Conservation (phyloP, 1,284 basidiomycete species). For the Marasmius oreades region DNA sequence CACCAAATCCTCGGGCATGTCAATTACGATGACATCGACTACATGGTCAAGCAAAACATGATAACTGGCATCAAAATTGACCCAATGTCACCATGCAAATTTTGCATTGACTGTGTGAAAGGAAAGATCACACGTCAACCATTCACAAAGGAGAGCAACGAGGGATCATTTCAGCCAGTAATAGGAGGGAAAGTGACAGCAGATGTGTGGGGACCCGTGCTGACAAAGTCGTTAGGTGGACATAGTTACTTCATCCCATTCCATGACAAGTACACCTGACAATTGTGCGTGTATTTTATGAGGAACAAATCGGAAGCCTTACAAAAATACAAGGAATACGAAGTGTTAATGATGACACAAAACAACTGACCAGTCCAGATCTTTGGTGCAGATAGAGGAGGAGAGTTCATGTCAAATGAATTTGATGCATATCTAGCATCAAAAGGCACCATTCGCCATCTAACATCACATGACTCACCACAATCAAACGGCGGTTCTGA, state of each 20-base stretch:
- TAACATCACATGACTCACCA: constrained; percentile 33
- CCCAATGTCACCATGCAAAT: constrained; percentile 16
- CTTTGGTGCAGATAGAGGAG: constrained; percentile 26
- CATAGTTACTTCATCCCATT: constrained; percentile 26
- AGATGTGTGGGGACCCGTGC: constrained; percentile 30
- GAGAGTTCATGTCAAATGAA: constrained; percentile 24
- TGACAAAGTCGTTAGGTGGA: constrained; percentile 20
- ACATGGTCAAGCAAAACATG: constrained; percentile 24
- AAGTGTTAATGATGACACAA: constrained; percentile 26
- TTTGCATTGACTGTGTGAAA: constrained; percentile 32
- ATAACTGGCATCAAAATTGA: constrained; percentile 29
- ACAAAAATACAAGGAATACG: no score
- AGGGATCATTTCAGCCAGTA: constrained; percentile 10
- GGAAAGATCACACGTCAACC: constrained; percentile 28
- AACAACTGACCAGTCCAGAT: constrained; percentile 19
- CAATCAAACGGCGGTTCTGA: constrained; percentile 32
- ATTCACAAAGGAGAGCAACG: constrained; percentile 24
- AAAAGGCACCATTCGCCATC: constrained; percentile 25
- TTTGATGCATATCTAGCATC: constrained; percentile 23
- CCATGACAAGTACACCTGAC: constrained; percentile 21
- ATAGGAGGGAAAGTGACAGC: constrained; percentile 25
- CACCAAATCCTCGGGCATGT: constrained; percentile 33
- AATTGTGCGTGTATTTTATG: constrained; percentile 20
- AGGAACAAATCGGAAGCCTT: constrained; percentile 23
- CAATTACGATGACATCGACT: constrained; percentile 19